A percentile compares a stretch with the other conserved stretches of the same genome.
Conservation (phyloP, 2,329 filamentous ascomycete genomes). For the Cercospora sojina region DNA sequence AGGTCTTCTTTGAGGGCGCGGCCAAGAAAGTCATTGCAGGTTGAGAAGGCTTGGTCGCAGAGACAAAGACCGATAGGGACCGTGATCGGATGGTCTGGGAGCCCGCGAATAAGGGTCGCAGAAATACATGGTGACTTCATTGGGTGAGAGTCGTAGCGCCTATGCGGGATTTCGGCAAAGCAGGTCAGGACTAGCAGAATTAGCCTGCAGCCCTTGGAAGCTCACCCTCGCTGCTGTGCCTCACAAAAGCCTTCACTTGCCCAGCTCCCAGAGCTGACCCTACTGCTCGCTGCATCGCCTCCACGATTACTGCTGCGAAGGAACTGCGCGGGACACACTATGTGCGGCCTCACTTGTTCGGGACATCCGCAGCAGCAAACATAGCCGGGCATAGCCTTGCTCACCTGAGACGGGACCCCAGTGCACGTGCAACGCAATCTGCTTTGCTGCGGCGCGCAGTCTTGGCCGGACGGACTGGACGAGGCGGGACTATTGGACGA, state of each 20-base stretch:
- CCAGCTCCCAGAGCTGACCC: conserved; percentile 3
- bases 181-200: neutral
- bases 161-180: neutral
- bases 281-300: neutral
- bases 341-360: neutral
- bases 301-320: neutral
- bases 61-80: conserved; percentile 9
- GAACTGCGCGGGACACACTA: neutral
- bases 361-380: conserved; percentile 1
- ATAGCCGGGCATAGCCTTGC: conserved; percentile 8
- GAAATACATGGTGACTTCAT: neutral
- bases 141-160: neutral
- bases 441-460: conserved; percentile 14
- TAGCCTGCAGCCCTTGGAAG: neutral
- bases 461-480: conserved; percentile 9
- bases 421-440: conserved; percentile 9
- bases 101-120: conserved; percentile 6
- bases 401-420: neutral
- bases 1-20: neutral
- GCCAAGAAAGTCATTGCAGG: conserved; percentile 4
- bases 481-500: conserved; percentile 9
- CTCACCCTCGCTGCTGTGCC: conserved; percentile 2
- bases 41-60: conserved; percentile 9
- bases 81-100: neutral
- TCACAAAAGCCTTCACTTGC: conserved; percentile 7